phyloP scores from a whole-genome alignment of 1,284 basidiomycete genomes.

The Cryptococcus sp. region DNA sequence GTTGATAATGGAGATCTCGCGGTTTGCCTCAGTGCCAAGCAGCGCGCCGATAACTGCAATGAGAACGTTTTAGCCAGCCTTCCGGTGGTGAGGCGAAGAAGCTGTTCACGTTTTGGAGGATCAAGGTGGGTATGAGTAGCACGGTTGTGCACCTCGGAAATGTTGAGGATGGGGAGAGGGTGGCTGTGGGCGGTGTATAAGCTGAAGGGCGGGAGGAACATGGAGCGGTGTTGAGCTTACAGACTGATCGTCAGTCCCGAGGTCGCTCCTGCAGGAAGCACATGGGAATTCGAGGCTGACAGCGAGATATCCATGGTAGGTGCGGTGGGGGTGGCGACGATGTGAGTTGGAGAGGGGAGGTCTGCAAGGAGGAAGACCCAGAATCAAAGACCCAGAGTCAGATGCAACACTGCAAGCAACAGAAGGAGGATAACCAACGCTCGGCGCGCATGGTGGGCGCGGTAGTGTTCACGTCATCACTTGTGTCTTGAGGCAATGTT shows the following conservation, averaged over 20 bases:
- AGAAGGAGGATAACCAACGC: too few relatives aligned
- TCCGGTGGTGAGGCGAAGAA: background rate
- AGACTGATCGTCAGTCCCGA: constrained; percentile 46
- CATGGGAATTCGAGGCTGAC: background rate
- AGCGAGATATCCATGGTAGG: constrained; percentile 1
- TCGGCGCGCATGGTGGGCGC: too few relatives aligned
- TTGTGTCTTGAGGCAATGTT: too few relatives aligned
- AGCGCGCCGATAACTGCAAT: constrained; percentile 79
- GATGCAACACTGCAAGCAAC: too few relatives aligned
- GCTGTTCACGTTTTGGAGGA: constrained; percentile 17
- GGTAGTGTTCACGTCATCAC: too few relatives aligned
- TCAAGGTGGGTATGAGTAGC: constrained; percentile 50
- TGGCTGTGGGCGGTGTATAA: constrained; percentile 59
- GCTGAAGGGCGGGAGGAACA: background rate
- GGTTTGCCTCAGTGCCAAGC: constrained; percentile 88
- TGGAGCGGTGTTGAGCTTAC: too few relatives aligned
- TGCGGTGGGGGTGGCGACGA: too few relatives aligned
- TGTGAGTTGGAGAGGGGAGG: background rate
- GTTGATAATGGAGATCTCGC: constrained; percentile 94
- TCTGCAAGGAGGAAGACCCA: background rate
- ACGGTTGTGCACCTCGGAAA: constrained; percentile 92
- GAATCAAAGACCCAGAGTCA: too few relatives aligned
- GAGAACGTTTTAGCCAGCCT: constrained; percentile 1
- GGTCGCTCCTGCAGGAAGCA: constrained; percentile 13
- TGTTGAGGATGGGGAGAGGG: constrained; percentile 91